A percentile compares a stretch with the other conserved stretches of the same genome.
These are phyloP conservation scores for Sclerotinia nivalis DNA, from an alignment of 2,329 filamentous ascomycete genomes.

Conservation along the genomic window DNA sequence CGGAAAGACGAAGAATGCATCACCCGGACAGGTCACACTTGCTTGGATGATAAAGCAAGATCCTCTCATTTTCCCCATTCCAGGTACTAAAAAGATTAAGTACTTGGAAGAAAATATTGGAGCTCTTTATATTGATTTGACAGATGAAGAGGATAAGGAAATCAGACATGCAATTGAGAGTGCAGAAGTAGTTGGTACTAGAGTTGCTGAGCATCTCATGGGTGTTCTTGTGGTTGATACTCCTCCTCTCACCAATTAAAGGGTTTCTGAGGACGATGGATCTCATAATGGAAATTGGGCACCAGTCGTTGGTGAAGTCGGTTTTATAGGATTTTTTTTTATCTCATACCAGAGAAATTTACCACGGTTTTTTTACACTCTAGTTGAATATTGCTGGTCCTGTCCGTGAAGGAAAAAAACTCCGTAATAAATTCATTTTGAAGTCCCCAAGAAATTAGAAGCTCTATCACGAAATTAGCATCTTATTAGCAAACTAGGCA, in stretches of 20 bases:
- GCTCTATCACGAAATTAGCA: background rate
- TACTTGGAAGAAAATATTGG: slow-evolving; percentile 50
- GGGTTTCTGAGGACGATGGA: no score
- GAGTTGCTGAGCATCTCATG: slow-evolving; percentile 25
- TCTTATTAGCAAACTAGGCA: background rate
- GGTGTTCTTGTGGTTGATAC: slow-evolving; percentile 24
- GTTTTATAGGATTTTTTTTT: background rate
- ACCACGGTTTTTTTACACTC: background rate
- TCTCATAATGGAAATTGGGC: no score
- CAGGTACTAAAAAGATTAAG: slow-evolving; percentile 49
- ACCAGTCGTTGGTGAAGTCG: background rate
- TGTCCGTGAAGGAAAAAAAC: background rate
- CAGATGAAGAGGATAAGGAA: slow-evolving; percentile 41
- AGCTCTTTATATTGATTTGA: slow-evolving; percentile 40
- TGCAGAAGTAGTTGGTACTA: slow-evolving; percentile 22
- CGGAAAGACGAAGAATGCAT: slow-evolving; percentile 54
- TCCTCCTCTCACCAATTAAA: slow-evolving; percentile 16
- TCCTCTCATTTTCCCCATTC: slow-evolving; percentile 59
- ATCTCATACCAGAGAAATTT: background rate
- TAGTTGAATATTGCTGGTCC: background rate
- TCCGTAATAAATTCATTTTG: background rate
- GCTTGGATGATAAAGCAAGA: slow-evolving; percentile 64
- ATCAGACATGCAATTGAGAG: slow-evolving; percentile 42
- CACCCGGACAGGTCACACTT: slow-evolving; percentile 57
- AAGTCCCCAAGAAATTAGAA: background rate